phyloP scores from a whole-genome alignment of 371 early-diverging fungal species.

The Mortierella polycephala region DNA sequence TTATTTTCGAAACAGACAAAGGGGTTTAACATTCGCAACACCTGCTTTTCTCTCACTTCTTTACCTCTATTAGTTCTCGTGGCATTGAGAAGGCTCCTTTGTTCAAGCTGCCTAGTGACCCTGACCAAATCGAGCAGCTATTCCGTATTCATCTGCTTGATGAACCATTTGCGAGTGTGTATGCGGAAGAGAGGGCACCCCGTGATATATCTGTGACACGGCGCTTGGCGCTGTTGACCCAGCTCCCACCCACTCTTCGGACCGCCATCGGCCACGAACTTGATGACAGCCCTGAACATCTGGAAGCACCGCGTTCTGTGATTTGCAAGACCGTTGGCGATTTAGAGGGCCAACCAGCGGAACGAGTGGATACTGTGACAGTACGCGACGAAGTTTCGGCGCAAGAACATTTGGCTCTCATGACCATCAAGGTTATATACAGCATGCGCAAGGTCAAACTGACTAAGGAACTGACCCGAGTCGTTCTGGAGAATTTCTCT shows the following conservation, averaged over 20 bases:
- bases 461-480: conserved; percentile 21
- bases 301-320: neutral
- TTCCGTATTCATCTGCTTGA: conserved; percentile 20
- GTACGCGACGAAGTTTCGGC: conserved; percentile 20
- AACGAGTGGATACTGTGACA: neutral
- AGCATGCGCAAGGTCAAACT: conserved; percentile 19
- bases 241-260: conserved; percentile 36
- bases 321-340: neutral
- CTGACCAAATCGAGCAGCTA: conserved; percentile 7
- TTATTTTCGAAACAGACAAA: neutral
- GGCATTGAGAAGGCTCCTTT: no score
- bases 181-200: conserved; percentile 27
- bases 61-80: no score
- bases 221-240: conserved; percentile 10
- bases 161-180: conserved; percentile 21
- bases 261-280: conserved; percentile 14
- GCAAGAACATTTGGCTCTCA: conserved; percentile 19
- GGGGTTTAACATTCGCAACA: no score
- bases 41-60: no score
- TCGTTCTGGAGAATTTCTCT: conserved; percentile 18
- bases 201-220: conserved; percentile 25
- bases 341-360: neutral
- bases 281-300: conserved; percentile 12
- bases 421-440: conserved; percentile 37
- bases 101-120: conserved; percentile 3